phyloP scores from a whole-genome alignment of 2,329 filamentous ascomycete species.

The Xylaria sp. region DNA sequence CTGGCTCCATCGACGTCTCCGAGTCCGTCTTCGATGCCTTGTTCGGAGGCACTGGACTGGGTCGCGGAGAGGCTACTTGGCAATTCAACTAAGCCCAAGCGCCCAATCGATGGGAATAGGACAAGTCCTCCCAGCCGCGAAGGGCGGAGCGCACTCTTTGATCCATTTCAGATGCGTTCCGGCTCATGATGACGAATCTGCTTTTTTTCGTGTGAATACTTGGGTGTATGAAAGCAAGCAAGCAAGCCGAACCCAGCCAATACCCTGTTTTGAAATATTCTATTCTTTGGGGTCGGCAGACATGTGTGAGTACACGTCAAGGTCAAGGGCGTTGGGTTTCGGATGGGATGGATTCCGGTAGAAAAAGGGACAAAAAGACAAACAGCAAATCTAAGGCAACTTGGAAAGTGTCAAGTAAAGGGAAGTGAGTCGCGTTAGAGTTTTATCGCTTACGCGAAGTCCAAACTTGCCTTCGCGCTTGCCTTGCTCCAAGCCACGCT shows the following conservation, averaged over 20 bases:
- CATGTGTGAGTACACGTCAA: slow-evolving; percentile 16
- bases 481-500: background rate
- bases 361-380: slow-evolving; percentile 8
- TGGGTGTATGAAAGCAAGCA: slow-evolving; percentile 10
- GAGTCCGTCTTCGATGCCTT: slow-evolving; percentile 48
- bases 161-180: background rate
- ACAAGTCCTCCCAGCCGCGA: background rate
- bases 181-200: slow-evolving; percentile 30
- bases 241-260: background rate
- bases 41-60: slow-evolving; percentile 22
- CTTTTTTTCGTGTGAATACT: slow-evolving; percentile 21
- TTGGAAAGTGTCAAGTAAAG: background rate
- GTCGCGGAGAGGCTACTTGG: slow-evolving; percentile 45
- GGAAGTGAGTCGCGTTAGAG: slow-evolving; percentile 17
- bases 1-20: slow-evolving; percentile 66
- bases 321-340: slow-evolving; percentile 23
- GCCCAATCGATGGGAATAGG: background rate
- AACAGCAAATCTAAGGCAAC: background rate
- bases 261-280: slow-evolving; percentile 16
- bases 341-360: slow-evolving; percentile 12
- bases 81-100: slow-evolving; percentile 25
- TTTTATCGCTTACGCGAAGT: background rate
- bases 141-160: background rate
- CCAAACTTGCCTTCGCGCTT: background rate
- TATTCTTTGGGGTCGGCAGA: slow-evolving; percentile 4